Conservation (phyloP, 2,329 filamentous ascomycete species). For the Neofusicoccum laricinum region DNA sequence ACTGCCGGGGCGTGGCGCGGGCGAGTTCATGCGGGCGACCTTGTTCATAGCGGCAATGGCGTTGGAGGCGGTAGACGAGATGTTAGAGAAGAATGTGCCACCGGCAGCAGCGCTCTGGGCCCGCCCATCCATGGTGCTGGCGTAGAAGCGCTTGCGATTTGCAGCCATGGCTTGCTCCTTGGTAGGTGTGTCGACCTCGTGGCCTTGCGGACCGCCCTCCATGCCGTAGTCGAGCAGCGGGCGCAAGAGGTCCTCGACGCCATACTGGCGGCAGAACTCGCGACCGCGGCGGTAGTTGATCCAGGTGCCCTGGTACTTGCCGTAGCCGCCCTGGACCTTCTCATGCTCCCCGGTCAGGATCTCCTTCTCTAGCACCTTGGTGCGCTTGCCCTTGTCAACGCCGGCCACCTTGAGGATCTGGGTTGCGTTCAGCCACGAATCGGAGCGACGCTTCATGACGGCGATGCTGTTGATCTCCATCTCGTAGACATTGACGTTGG, state of each 20-base stretch:
- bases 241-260: conserved; percentile 71
- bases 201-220: conserved; percentile 67
- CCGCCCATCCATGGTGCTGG: conserved; percentile 66
- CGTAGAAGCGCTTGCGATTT: conserved; percentile 84
- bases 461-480: conserved; percentile 94
- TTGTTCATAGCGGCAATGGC: conserved; percentile 97
- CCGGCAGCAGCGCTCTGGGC: conserved; percentile 60
- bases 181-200: conserved; percentile 87
- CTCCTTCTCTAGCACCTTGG: conserved; percentile 97
- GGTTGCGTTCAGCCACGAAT: conserved; percentile 96
- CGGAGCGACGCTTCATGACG: conserved; percentile 91
- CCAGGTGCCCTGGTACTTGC: conserved; percentile 99
- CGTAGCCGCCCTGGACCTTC: conserved; percentile 97
- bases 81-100: conserved; percentile 96
- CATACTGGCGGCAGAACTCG: conserved; percentile 80
- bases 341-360: conserved; percentile 95
- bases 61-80: conserved; percentile 87
- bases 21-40: conserved; percentile 81
- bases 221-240: conserved; percentile 74
- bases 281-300: conserved; percentile 90
- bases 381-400: conserved; percentile 95
- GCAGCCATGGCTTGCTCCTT: conserved; percentile 99
- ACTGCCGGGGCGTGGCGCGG: conserved; percentile 63
- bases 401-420: conserved; percentile 97
- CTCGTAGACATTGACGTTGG: conserved; percentile 93